Base-by-base conservation (phyloP, 768 basidiomycete species). In the Boletus subcaerulescens region DNA sequence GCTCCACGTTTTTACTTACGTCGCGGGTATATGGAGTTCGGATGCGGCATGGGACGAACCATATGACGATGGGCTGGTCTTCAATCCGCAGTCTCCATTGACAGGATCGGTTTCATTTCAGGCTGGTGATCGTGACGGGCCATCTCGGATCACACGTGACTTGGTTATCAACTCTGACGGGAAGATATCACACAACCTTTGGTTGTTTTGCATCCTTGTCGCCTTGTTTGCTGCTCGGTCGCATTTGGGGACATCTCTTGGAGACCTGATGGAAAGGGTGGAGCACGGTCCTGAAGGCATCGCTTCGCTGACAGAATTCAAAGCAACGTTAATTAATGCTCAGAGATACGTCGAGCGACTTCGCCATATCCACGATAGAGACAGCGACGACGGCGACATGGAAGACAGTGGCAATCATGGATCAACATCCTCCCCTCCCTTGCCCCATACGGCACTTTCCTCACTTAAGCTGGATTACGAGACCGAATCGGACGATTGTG, bases 81-180 rank as follows among this genome's bases (percentile, higher is more conserved):
- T 59, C 60, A 69, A 70, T 48, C 57, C 63, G 18, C 62, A 63
- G 39, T 65, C 69, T 14, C 52, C 60, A 26, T 13, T 35, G 17
- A 29, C 57, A 42, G 55, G 66, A 32, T 55, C 53, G 12, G 47
- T 48, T 22, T 48, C 51, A 24, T 52, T 55, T 24, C 48, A 65
- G 33, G 54, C 57, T 47, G 54, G 51, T 33, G 53, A 60, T 6
- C 53, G 59, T 6, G 26, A 29, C 1, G 58, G 39, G 26, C 52
- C 62, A 52, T 18, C 46, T 47, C 48, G 29, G 48, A 18, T 57
- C 45, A 41, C 45, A 4, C 58, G 58, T 12, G 60, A 59, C 55
- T 65, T 84, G 42, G 69, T 64, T 50, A 59, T 83, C 49, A 76
- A 84, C 59, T 71, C 72, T 15, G 84, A 85, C 59, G 82, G 81